These are phyloP conservation scores for Microsporum audouinii DNA, from an alignment of 2,329 filamentous ascomycete genomes.

Conservation along the genomic window DNA sequence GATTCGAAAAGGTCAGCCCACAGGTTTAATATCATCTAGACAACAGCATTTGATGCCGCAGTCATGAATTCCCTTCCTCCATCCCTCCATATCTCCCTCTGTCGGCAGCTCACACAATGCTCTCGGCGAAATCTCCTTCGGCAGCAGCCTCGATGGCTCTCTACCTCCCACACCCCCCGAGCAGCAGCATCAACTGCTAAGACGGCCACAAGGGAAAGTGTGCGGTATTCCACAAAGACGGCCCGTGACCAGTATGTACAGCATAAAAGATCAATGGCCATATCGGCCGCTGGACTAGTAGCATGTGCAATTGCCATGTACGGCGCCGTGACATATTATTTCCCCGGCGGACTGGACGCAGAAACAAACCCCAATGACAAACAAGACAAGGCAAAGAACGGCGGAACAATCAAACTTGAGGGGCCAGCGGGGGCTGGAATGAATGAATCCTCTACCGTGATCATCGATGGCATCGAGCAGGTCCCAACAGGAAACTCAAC, in stretches of 20 bases:
- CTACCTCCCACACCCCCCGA: conserved; percentile 22
- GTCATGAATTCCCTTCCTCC: conserved; percentile 3
- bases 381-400: conserved; percentile 4
- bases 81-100: conserved; percentile 10
- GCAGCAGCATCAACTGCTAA: conserved; percentile 21
- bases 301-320: conserved; percentile 32
- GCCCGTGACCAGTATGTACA: conserved; percentile 19
- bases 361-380: neutral
- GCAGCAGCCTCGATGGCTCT: conserved; percentile 15
- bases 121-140: conserved; percentile 4
- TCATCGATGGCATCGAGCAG: conserved; percentile 55
- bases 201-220: neutral
- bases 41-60: neutral
- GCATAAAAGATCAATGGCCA: conserved; percentile 23
- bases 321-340: conserved; percentile 29
- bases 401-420: conserved; percentile 28
- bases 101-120: conserved; percentile 13
- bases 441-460: conserved; percentile 24
- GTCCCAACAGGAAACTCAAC: conserved; percentile 70
- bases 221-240: conserved; percentile 16
- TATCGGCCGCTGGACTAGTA: conserved; percentile 30
- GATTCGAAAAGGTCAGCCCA: neutral
- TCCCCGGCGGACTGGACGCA: conserved; percentile 14
- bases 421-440: conserved; percentile 27
- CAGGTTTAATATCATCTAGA: neutral